Conservation (phyloP, 2,329 filamentous ascomycete species). For the Fusarium sp. region DNA sequence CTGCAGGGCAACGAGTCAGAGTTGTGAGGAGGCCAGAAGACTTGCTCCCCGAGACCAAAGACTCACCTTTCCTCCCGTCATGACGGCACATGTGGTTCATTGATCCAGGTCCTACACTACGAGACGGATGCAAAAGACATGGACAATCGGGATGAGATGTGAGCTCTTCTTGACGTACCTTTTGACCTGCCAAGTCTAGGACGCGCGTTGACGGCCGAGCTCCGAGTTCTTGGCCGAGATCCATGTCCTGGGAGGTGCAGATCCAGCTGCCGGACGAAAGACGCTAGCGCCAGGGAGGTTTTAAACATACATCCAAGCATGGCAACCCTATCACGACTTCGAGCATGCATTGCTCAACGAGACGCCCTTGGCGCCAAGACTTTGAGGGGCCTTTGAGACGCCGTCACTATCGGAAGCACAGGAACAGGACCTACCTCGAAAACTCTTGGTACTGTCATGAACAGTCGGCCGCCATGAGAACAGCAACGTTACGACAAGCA, state of each 20-base stretch:
- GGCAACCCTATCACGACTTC: conserved; percentile 44
- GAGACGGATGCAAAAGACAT: conserved; percentile 38
- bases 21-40: conserved; percentile 17
- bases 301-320: conserved; percentile 43
- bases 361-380: conserved; percentile 21
- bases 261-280: conserved; percentile 43
- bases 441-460: not conserved
- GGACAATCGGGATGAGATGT: conserved; percentile 39
- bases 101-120: conserved; percentile 40
- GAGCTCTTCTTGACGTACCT: conserved; percentile 45
- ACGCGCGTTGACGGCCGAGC: conserved; percentile 47
- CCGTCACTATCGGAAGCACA: not conserved
- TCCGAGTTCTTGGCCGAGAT: conserved; percentile 45
- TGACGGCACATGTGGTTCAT: conserved; percentile 37
- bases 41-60: conserved; percentile 19
- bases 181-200: conserved; percentile 45
- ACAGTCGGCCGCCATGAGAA: conserved; percentile 17
- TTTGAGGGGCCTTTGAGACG: not conserved
- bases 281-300: conserved; percentile 44
- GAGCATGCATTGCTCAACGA: conserved; percentile 20
- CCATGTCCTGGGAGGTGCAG: conserved; percentile 45
- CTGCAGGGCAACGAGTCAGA: conserved; percentile 39
- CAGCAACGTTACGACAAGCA: conserved; percentile 24
- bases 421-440: not conserved
- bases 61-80: conserved; percentile 48